Evolutionary conservation across 176 grass and related monocot species (phyloP), one percentile per base, ranked within the genome.

Genomic region (Eragrostis nindensis): DNA sequence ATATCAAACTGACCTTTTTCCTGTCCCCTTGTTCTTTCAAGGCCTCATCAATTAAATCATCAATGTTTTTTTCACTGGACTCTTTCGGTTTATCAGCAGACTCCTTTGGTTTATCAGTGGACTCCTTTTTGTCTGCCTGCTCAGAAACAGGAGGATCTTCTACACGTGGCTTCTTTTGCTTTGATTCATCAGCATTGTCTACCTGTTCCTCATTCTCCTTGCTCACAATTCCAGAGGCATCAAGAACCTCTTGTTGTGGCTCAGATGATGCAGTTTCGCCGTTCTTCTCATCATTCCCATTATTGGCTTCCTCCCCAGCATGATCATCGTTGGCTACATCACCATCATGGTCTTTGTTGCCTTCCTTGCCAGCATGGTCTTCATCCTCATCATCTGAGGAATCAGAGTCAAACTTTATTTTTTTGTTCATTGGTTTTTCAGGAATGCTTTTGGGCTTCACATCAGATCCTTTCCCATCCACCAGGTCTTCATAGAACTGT

Each of bases 21-120:
- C 90, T 89, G 24, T 98, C 90, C 50, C 88, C 88, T 65, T 95
- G 77, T 79, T 93, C 86, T 85, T 81, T 95, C 83, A 95, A 82
- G 48, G 95, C 96, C 49, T 95, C 92, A 43, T 93, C 89, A 70
- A 95, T 98, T 65, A 95, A 93, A 67, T 98, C 96, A 45, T 95
- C 95, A 84, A 98, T 98, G 75, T 86, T 82, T 80, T 91, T 93
- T 60, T 89, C 94, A 59, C 36, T 71, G 22, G 73, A 5, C 86
- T 82, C 55, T 55, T 70, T 64, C 42, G 54, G 73, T 61, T 77
- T 62, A 60, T 77, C 42, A 84, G 6, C 14, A 18, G 42, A 19
- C 54, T 52, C 74, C 56, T 59, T 41, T 62, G 66, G 74, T 42
- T 55, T 49, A 64, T 79, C 57, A 85, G 56, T 44, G 10, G 73